Evolutionary conservation across 108 stramenopile species (phyloP).

Genomic region (Cyclotella baltica): DNA sequence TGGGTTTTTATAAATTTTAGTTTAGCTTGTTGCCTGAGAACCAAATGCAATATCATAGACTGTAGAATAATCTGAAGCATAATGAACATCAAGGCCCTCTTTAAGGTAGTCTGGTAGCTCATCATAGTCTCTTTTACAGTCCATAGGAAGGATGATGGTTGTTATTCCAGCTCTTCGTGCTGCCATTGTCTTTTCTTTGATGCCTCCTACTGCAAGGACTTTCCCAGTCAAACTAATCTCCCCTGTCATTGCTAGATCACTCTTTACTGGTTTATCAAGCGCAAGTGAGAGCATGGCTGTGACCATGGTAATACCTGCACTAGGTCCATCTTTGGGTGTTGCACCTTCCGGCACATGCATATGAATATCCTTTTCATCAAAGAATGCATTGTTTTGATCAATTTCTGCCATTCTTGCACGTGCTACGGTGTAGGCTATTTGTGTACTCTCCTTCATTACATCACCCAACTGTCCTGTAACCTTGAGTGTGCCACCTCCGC

Average conservation of each 20-base stretch:
- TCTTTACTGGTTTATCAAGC: constrained; percentile 79
- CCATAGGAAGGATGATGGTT: constrained; percentile 87
- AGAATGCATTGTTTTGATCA: constrained; percentile 71
- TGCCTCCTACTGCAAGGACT: constrained; percentile 97
- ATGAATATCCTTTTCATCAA: constrained; percentile 90
- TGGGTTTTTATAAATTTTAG: not conserved
- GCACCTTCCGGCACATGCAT: constrained; percentile 99
- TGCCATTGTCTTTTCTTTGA: constrained; percentile 99
- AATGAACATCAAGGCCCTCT: constrained; percentile 93
- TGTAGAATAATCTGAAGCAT: constrained; percentile 90
- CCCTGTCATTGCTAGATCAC: constrained; percentile 98
- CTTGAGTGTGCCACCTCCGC: constrained; percentile 79
- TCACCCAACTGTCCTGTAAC: constrained; percentile 96
- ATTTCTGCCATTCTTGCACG: constrained; percentile 77
- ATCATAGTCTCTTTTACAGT: constrained; percentile 94
- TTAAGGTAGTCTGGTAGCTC: constrained; percentile 97
- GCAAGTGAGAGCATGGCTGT: constrained; percentile 97
- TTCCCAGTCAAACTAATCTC: constrained; percentile 94
- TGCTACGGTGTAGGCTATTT: constrained; percentile 96
- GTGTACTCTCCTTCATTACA: constrained; percentile 94
- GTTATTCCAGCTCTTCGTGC: constrained; percentile 94
- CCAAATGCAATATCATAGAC: constrained; percentile 92
- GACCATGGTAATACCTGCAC: constrained; percentile 96
- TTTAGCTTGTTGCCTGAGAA: constrained; percentile 2
- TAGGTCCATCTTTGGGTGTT: constrained; percentile 98